These are phyloP conservation scores for Cercophora sp. DNA, from an alignment of 495 filamentous ascomycete species.

Conservation along the genomic window DNA sequence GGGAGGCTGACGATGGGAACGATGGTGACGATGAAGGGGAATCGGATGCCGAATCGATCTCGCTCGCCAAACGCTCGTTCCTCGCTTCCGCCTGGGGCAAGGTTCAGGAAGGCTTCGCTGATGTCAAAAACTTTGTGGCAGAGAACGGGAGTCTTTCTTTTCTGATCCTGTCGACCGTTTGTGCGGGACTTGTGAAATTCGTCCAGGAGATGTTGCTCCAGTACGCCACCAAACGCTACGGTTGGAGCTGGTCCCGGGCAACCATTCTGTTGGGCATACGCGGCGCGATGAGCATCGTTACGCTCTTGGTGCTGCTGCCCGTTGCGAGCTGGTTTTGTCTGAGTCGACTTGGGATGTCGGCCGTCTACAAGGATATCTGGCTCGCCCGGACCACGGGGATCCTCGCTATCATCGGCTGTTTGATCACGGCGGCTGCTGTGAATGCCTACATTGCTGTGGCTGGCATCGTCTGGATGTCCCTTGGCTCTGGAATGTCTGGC, in stretches of 20 bases:
- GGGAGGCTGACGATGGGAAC: neutral
- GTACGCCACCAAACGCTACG: constrained; percentile 31
- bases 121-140: constrained; percentile 22
- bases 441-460: constrained; percentile 17
- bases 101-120: constrained; percentile 11
- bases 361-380: constrained; percentile 24
- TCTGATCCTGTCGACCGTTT: constrained; percentile 24
- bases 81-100: constrained; percentile 10
- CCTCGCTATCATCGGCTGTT: constrained; percentile 11
- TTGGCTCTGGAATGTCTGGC: constrained; percentile 19
- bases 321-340: constrained; percentile 19
- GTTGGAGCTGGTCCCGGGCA: constrained; percentile 28
- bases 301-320: constrained; percentile 25
- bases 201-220: constrained; percentile 30
- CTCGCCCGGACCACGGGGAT: constrained; percentile 22
- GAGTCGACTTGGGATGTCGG: constrained; percentile 17
- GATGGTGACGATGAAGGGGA: constrained; percentile 3
- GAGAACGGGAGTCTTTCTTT: constrained; percentile 19
- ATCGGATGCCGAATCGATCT: neutral
- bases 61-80: neutral
- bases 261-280: constrained; percentile 25
- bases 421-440: constrained; percentile 19
- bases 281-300: constrained; percentile 21
- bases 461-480: constrained; percentile 22
- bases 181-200: constrained; percentile 23